These are phyloP conservation scores for Anthostomella pinea DNA, from an alignment of 2,329 filamentous ascomycete genomes.

Conservation along the genomic window DNA sequence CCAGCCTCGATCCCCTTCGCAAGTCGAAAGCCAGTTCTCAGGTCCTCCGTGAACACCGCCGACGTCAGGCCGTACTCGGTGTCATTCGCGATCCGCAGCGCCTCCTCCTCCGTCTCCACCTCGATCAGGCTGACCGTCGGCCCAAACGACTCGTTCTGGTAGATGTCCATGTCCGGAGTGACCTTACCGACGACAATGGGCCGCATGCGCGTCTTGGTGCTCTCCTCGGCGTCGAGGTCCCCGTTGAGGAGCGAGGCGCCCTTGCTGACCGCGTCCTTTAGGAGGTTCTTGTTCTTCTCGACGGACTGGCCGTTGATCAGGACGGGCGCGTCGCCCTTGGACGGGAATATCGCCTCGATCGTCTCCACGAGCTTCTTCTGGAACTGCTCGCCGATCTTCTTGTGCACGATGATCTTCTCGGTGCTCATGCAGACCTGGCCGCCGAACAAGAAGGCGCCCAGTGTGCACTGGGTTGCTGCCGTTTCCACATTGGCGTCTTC, in stretches of 20 bases:
- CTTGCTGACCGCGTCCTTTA: conserved; percentile 53
- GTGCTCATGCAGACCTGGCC: conserved; percentile 71
- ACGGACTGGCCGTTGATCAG: conserved; percentile 27
- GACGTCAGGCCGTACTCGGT: conserved; percentile 66
- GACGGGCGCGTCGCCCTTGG: conserved; percentile 24
- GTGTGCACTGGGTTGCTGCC: conserved; percentile 56
- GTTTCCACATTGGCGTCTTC: conserved; percentile 64
- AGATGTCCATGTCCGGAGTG: conserved; percentile 64
- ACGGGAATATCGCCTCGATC: conserved; percentile 26
- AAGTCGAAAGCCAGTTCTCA: conserved; percentile 50
- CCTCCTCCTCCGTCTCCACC: conserved; percentile 60
- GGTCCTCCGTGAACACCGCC: conserved; percentile 62
- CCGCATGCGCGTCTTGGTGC: conserved; percentile 44
- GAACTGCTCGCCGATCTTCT: conserved; percentile 52
- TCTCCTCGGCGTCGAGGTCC: conserved; percentile 33
- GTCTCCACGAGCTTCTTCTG: conserved; percentile 31
- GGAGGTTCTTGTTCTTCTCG: conserved; percentile 37
- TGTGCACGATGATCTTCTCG: conserved; percentile 64
- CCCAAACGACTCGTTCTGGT: conserved; percentile 64
- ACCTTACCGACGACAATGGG: conserved; percentile 61
- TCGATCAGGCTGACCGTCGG: conserved; percentile 60
- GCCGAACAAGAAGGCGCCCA: conserved; percentile 59
- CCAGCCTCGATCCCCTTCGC: conserved; percentile 56
- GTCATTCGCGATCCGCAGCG: conserved; percentile 63
- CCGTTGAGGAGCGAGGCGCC: conserved; percentile 59